Evolutionary conservation across 306 rosid species (phyloP), one percentile per base, ranked within the genome.

Genomic region (Fragaria ananassa): DNA sequence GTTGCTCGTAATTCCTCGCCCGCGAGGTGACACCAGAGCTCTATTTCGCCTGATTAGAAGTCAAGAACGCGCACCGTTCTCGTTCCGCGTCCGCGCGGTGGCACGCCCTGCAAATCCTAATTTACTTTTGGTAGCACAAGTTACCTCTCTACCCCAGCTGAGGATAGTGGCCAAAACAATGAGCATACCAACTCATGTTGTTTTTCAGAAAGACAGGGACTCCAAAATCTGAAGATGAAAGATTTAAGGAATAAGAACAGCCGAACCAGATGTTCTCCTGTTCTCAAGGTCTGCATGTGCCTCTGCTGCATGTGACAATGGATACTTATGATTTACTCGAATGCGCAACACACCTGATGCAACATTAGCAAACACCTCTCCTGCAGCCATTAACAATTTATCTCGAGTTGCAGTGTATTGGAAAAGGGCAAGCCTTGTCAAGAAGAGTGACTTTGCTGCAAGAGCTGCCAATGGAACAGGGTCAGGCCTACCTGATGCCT

Each of bases 401-500:
- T 83, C 96, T 9, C 91, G 93, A 57, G 87, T 85, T 10, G 31
- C 80, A 2, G 63, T 79, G 74, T 94, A 94, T 12, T 92, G 89
- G 81, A 85, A 80, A 19, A 92, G 70, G 74, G 76, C 54, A 2
- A 97, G 98, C 83, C 98, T 86, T 14, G 97, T 92, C 88, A 94
- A 84, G 86, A 89, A 90, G 75, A 92, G 64, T 11, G 97, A 86
- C 72, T 94, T 94, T n/a, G 84, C 72, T 50, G 89, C 88, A 76
- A 95, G 68, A 17, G 87, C 82, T 12, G 97, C 86, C 73, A 95
- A 83, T 46, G 95, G 98, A 71, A 94, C 76, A 35, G 97, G 97
- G 53, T 94, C 98, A 8, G 97, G 96, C 10, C 82, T 11, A 51
- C 98, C 98, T 3, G 97, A 94, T 50, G 97, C 89, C 84, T 90